Evolutionary conservation across 2,329 filamentous ascomycete species (phyloP), one percentile per base, ranked within the genome.

Genomic region (Setomelanomma holmii): DNA sequence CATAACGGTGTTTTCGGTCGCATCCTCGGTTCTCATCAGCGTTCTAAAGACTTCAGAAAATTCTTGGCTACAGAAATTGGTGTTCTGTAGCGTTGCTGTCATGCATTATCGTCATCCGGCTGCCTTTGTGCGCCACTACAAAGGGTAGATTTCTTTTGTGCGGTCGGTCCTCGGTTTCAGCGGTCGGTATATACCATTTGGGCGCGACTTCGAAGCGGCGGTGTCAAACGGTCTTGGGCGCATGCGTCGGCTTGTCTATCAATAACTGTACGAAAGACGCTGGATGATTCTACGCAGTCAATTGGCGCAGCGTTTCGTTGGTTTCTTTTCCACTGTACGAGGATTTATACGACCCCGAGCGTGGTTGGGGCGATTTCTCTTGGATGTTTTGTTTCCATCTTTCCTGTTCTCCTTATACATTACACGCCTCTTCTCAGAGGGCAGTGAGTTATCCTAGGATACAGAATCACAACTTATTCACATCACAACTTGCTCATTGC

Each of bases 91-190:
- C 66, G 66, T 63, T 64, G 60, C 45, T 66, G 55, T 64, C 57
- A 52, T 67, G 58, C 60, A 61, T 67, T 66, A 60, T 62, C 64
- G 53, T 69, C 62, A 53, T 67, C 68, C 69, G 68, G 64, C 50
- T 51, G 51, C 58, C 53, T 51, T 49, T 40, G 41, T 45, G 58
- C 55, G 58, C 56, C 61, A 60, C 60, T 66, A 67, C 62, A 67
- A 67, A 60, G 67, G 71, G 70, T 73, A 74, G 72, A 74, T 75
- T 75, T 73, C 69, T 62, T 75, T 72, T 74, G 72, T 74, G 67
- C 60, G 66, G 61, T 64, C 62, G 63, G 69, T 63, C 67, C 52
- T 62, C 54, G 61, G 62, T 64, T 67, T 64, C 56, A 64, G 64
- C 63, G 69, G 71, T 67, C 68, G 71, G 71, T 74, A 71, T 74